phyloP scores from a whole-genome alignment of 2,329 filamentous ascomycete genomes.

The Ophioceras dolichostomum region DNA sequence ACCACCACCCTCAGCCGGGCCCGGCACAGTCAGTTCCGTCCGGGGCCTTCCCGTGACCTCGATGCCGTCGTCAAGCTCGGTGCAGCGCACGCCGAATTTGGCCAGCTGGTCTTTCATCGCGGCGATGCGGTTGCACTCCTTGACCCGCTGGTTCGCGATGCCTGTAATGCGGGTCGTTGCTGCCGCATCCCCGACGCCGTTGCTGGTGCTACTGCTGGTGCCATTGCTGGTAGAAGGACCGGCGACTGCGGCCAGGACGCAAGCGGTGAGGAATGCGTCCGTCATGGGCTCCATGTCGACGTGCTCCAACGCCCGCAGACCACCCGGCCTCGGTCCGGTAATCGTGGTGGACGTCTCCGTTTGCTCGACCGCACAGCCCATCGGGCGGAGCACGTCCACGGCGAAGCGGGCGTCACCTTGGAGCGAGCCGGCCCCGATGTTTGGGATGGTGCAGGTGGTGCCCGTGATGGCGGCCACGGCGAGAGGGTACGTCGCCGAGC shows the following conservation, averaged over 20 bases:
- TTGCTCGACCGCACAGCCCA: constrained; percentile 88
- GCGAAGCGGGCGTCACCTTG: constrained; percentile 95
- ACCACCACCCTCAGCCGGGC: no score
- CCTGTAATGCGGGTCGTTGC: constrained; percentile 80
- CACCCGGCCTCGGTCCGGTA: constrained; percentile 67
- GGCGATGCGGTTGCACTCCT: constrained; percentile 92
- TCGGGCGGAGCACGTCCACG: constrained; percentile 75
- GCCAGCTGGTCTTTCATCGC: constrained; percentile 92
- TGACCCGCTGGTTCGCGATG: constrained; percentile 95
- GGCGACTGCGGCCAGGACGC: constrained; percentile 82
- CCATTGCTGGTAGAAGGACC: no score
- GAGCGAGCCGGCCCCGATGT: constrained; percentile 83
- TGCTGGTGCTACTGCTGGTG: no score
- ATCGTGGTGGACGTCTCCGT: constrained; percentile 81
- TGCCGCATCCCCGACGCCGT: no score
- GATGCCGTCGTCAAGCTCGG: constrained; percentile 91
- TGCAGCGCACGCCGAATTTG: constrained; percentile 81
- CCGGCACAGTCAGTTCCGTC: constrained; percentile 37
- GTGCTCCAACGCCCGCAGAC: constrained; percentile 61
- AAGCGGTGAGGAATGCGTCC: constrained; percentile 92
- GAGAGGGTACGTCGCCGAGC: constrained; percentile 91
- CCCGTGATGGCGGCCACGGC: constrained; percentile 92
- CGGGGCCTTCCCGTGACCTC: constrained; percentile 47
- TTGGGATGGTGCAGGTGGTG: constrained; percentile 89
- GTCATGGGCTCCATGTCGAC: constrained; percentile 99